phyloP scores from a whole-genome alignment of 805 yeast genomes.

The Schwanniomyces polymorphus region DNA sequence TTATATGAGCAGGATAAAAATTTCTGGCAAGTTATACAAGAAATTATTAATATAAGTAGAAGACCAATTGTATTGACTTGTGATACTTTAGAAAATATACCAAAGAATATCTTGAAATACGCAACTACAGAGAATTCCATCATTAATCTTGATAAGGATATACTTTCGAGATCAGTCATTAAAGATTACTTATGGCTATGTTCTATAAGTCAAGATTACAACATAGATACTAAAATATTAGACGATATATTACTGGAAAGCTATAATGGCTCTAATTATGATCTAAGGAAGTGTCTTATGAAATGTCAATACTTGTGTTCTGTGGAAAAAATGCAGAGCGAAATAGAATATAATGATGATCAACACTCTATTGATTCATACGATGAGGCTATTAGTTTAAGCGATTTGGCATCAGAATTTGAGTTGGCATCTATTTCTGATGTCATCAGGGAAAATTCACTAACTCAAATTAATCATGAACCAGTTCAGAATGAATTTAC shows the following conservation, averaged over 20 bases:
- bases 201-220: conserved; percentile 32
- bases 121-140: conserved; percentile 44
- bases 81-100: conserved; percentile 47
- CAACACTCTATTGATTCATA: background rate
- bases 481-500: conserved; percentile 32
- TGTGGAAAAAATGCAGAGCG: background rate
- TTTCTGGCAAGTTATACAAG: conserved; percentile 75
- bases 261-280: conserved; percentile 24
- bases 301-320: conserved; percentile 43
- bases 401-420: conserved; percentile 8
- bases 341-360: background rate
- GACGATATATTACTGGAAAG: conserved; percentile 20
- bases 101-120: conserved; percentile 45
- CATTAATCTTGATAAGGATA: conserved; percentile 26
- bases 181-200: conserved; percentile 42
- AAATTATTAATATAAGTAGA: conserved; percentile 57
- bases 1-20: conserved; percentile 74
- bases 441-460: conserved; percentile 21
- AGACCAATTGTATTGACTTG: conserved; percentile 75
- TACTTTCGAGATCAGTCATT: conserved; percentile 14
- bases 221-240: conserved; percentile 29
- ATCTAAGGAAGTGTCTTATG: conserved; percentile 49
- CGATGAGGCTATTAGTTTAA: background rate
- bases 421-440: conserved; percentile 31
- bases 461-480: conserved; percentile 26